phyloP scores from a whole-genome alignment of 305 asterid species.

The Fraxinus latifolia region DNA sequence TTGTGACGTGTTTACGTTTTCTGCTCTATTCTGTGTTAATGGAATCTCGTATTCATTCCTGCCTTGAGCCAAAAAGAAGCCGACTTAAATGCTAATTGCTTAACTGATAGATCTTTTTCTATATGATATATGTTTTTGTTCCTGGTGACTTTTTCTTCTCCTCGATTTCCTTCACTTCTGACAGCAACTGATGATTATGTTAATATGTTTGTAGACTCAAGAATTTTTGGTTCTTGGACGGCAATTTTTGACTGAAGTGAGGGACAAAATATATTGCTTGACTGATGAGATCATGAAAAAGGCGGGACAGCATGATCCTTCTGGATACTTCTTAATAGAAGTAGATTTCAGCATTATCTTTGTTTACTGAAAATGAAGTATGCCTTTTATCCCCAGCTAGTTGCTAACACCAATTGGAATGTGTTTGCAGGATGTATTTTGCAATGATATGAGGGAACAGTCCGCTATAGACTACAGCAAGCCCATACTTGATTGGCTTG shows the following conservation, averaged over 20 bases:
- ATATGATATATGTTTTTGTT: slow-evolving; percentile 17
- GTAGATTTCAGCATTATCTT: slow-evolving; percentile 31
- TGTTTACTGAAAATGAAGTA: slow-evolving; percentile 8
- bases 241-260: slow-evolving; percentile 74
- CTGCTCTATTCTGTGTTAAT: background rate
- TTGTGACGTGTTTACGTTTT: background rate
- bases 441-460: slow-evolving; percentile 63
- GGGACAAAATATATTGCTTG: slow-evolving; percentile 74
- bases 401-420: slow-evolving; percentile 18
- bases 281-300: slow-evolving; percentile 76
- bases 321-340: slow-evolving; percentile 90
- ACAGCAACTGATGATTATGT: slow-evolving; percentile 27
- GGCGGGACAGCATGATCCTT: slow-evolving; percentile 57
- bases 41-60: background rate
- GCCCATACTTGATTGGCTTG: slow-evolving; percentile 77
- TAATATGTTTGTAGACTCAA: slow-evolving; percentile 52
- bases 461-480: slow-evolving; percentile 66
- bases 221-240: slow-evolving; percentile 80
- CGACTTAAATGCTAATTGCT: background rate
- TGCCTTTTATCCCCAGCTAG: slow-evolving; percentile 1
- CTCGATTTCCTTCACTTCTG: background rate
- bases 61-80: background rate
- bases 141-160: background rate
- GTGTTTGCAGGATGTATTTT: slow-evolving; percentile 64
- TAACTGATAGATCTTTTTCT: background rate